phyloP scores from a whole-genome alignment of 352 stramenopile genomes.

The Pythium guiyangense region DNA sequence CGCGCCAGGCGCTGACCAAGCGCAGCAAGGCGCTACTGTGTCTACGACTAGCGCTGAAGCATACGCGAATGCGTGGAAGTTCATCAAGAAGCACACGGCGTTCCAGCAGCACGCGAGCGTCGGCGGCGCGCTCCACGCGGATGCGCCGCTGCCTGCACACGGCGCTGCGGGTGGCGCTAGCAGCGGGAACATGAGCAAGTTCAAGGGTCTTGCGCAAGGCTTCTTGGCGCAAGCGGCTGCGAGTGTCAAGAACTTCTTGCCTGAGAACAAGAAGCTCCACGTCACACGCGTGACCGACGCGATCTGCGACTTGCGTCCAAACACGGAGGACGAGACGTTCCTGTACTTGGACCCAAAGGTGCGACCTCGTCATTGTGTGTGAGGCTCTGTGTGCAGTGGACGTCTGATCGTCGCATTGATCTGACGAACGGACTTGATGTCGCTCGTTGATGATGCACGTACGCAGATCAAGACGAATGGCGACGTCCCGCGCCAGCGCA shows the following conservation, averaged over 20 bases:
- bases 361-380: background rate
- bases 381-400: background rate
- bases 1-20: slow-evolving; percentile 12
- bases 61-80: slow-evolving; percentile 65
- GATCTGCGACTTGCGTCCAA: slow-evolving; percentile 77
- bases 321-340: slow-evolving; percentile 81
- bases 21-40: background rate
- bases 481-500: slow-evolving; percentile 66
- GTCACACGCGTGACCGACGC: slow-evolving; percentile 76
- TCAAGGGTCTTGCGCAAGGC: slow-evolving; percentile 79
- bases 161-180: slow-evolving; percentile 13
- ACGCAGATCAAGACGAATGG: slow-evolving; percentile 65
- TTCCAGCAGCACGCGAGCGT: slow-evolving; percentile 80
- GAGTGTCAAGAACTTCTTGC: slow-evolving; percentile 86
- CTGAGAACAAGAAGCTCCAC: slow-evolving; percentile 86
- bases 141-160: slow-evolving; percentile 11
- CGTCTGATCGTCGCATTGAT: background rate
- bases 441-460: background rate
- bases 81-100: slow-evolving; percentile 76
- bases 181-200: slow-evolving; percentile 70
- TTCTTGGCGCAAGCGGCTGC: slow-evolving; percentile 76
- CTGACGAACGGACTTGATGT: background rate
- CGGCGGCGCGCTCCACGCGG: slow-evolving; percentile 35
- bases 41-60: slow-evolving; percentile 16
- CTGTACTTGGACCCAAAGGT: slow-evolving; percentile 86